A percentile compares a stretch with the other conserved stretches of the same genome.
phyloP scores from a whole-genome alignment of 2,329 filamentous ascomycete species.

The Aureobasidium sp. region DNA sequence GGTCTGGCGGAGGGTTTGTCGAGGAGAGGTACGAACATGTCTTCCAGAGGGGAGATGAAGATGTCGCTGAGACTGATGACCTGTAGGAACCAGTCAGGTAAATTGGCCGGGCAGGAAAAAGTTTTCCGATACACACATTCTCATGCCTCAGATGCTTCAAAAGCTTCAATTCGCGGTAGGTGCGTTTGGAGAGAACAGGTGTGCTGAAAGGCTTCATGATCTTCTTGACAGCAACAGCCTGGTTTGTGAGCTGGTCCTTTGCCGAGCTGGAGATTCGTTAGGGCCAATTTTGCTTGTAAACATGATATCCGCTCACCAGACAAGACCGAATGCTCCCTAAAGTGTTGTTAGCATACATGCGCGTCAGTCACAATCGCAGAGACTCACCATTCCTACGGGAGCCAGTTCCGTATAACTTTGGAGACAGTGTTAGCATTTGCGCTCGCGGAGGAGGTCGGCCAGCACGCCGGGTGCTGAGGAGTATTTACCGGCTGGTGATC shows the following conservation, averaged over 20 bases:
- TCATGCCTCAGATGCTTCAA: slow-evolving; percentile 95
- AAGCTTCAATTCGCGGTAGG: slow-evolving; percentile 94
- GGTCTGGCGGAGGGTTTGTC: not conserved
- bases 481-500: slow-evolving; percentile 84
- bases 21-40: slow-evolving; percentile 60
- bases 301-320: slow-evolving; percentile 58
- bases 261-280: slow-evolving; percentile 61
- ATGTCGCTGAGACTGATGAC: slow-evolving; percentile 98
- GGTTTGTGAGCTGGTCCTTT: slow-evolving; percentile 92
- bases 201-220: slow-evolving; percentile 99
- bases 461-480: not conserved
- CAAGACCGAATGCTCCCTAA: slow-evolving; percentile 82
- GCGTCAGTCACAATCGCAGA: not conserved
- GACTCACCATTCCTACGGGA: slow-evolving; percentile 75
- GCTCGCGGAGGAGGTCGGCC: not conserved
- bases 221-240: slow-evolving; percentile 98
- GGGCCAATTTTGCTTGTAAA: not conserved
- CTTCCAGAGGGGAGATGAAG: slow-evolving; percentile 97
- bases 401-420: slow-evolving; percentile 92
- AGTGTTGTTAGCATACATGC: not conserved
- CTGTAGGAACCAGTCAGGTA: slow-evolving; percentile 31
- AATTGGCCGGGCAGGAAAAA: not conserved
- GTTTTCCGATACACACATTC: slow-evolving; percentile 56
- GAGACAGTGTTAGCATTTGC: not conserved
- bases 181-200: slow-evolving; percentile 94